Conservation (phyloP, 495 filamentous ascomycete species). For the Chaetomium fimeti region DNA sequence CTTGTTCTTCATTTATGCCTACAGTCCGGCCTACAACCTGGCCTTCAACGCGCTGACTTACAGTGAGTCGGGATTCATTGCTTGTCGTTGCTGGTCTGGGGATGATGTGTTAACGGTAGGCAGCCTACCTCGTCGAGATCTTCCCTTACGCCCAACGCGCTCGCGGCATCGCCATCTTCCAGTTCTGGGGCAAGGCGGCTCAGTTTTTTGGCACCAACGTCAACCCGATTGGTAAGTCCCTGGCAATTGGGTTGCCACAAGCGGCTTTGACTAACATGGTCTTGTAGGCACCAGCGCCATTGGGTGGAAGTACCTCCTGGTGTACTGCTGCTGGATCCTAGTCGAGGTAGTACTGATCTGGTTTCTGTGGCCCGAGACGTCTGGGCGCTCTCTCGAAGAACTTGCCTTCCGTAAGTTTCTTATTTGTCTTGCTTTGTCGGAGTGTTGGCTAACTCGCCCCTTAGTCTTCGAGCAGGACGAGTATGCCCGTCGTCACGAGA, state of each 20-base stretch:
- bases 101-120: constrained; percentile 8
- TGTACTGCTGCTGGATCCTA: constrained; percentile 56
- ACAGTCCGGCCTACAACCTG: constrained; percentile 61
- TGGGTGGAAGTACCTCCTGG: constrained; percentile 58
- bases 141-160: constrained; percentile 63
- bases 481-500: constrained; percentile 20
- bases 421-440: background rate
- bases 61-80: constrained; percentile 43
- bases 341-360: constrained; percentile 59
- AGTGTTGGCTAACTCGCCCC: background rate
- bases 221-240: constrained; percentile 56
- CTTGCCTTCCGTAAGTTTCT: constrained; percentile 58
- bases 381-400: constrained; percentile 61
- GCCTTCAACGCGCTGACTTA: constrained; percentile 69
- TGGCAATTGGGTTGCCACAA: background rate
- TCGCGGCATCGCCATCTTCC: constrained; percentile 62
- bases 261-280: background rate
- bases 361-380: constrained; percentile 64
- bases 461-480: constrained; percentile 33
- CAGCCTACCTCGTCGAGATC: constrained; percentile 62
- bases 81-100: background rate
- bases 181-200: constrained; percentile 56
- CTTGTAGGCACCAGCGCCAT: constrained; percentile 48
- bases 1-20: constrained; percentile 64
- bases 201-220: constrained; percentile 56